Percentiles rank a stretch among this genome's conserved stretches.
These are phyloP conservation scores for Salix caprea DNA, from an alignment of 345 rosid species.

Conservation along the genomic window DNA sequence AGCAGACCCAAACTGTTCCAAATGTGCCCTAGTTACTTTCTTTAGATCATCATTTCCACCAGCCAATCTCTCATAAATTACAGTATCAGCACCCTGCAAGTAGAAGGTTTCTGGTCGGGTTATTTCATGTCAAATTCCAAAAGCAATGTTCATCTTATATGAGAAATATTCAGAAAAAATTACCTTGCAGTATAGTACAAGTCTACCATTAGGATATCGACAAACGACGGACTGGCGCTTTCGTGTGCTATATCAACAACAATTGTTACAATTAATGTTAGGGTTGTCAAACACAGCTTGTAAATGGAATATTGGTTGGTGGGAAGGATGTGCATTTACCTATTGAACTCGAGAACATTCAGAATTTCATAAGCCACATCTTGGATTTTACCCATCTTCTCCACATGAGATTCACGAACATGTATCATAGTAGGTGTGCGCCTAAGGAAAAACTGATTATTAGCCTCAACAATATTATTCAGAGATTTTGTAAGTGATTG, in stretches of 20 bases:
- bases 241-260: constrained; percentile 66
- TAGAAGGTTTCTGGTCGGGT: constrained; percentile 30
- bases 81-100: constrained; percentile 96
- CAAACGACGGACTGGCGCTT: constrained; percentile 99
- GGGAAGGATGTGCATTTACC: constrained; percentile 40
- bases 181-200: constrained; percentile 97
- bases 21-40: constrained; percentile 75
- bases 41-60: constrained; percentile 60
- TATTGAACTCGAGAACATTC: constrained; percentile 96
- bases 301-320: not conserved
- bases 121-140: constrained; percentile 20
- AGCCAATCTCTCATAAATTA: constrained; percentile 84
- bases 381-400: constrained; percentile 85
- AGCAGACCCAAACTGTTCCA: constrained; percentile 94
- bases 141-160: constrained; percentile 2
- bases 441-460: constrained; percentile 41
- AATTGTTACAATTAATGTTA: constrained; percentile 10
- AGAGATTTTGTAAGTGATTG: not conserved
- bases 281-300: constrained; percentile 6
- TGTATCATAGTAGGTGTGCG: constrained; percentile 90
- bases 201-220: constrained; percentile 91
- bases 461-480: constrained; percentile 9
- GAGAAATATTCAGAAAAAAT: constrained; percentile 16
- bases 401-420: constrained; percentile 97
- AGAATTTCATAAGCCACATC: constrained; percentile 88